Evolutionary conservation across 2,329 filamentous ascomycete genomes (phyloP).

Genomic region (Exophiala viscosa): DNA sequence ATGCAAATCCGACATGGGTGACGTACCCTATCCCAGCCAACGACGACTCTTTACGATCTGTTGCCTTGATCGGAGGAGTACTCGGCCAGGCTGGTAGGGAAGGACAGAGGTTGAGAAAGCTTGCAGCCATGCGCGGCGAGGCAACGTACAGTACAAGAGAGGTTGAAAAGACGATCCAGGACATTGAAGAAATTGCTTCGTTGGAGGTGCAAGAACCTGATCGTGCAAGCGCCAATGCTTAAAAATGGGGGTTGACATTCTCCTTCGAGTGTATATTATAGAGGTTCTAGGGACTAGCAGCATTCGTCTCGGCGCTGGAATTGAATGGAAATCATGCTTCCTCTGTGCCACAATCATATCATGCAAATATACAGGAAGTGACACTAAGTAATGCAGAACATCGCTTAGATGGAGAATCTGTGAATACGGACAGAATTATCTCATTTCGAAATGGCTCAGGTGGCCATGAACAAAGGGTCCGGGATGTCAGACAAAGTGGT

Average conservation of each 20-base stretch:
- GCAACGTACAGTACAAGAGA: conserved; percentile 53
- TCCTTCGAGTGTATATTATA: too few species aligned
- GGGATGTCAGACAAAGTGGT: too few species aligned
- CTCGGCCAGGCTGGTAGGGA: conserved; percentile 78
- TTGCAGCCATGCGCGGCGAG: conserved; percentile 58
- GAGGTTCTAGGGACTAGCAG: too few species aligned
- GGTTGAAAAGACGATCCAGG: conserved; percentile 26
- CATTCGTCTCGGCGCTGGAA: too few species aligned
- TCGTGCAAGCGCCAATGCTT: background rate
- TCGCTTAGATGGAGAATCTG: too few species aligned
- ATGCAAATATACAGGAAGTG: too few species aligned
- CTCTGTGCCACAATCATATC: too few species aligned
- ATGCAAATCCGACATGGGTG: conserved; percentile 86
- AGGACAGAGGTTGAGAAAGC: conserved; percentile 66
- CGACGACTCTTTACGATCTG: conserved; percentile 85
- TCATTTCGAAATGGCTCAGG: too few species aligned
- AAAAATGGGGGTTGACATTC: background rate
- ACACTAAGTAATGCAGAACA: too few species aligned
- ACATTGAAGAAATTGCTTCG: conserved; percentile 18
- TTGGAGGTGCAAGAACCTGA: conserved; percentile 17
- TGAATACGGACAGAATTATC: too few species aligned
- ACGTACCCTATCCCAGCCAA: conserved; percentile 97
- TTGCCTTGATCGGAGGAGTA: conserved; percentile 77
- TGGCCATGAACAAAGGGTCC: too few species aligned
- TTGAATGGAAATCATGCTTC: too few species aligned